Evolutionary conservation across 2,329 filamentous ascomycete species (phyloP).

Genomic region (Cladosporium austrohemisphaericum): DNA sequence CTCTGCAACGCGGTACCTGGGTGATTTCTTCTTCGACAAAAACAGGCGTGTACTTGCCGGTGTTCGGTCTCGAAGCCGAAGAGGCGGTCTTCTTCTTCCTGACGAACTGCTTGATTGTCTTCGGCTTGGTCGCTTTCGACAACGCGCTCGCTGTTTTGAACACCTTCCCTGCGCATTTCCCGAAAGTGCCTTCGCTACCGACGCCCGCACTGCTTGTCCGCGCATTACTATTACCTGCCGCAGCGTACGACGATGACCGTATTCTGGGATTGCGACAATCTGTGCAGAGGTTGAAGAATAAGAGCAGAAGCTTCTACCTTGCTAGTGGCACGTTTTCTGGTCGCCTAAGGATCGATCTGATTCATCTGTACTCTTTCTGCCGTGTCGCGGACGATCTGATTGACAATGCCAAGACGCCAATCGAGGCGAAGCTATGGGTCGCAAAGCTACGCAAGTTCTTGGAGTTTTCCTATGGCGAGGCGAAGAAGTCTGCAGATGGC

Average conservation of each 20-base stretch:
- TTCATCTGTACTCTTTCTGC: constrained; percentile 70
- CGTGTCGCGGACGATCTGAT: constrained; percentile 70
- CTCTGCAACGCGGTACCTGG: constrained; percentile 67
- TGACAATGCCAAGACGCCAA: constrained; percentile 55
- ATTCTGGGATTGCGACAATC: constrained; percentile 59
- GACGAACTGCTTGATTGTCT: constrained; percentile 67
- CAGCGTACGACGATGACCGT: constrained; percentile 55
- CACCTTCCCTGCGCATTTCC: constrained; percentile 58
- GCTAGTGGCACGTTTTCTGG: constrained; percentile 68
- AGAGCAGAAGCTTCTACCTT: constrained; percentile 71
- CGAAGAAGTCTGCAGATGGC: constrained; percentile 24
- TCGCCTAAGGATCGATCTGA: constrained; percentile 63
- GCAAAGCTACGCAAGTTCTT: constrained; percentile 56
- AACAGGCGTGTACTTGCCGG: constrained; percentile 59
- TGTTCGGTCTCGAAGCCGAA: constrained; percentile 62
- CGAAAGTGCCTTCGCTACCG: constrained; percentile 47
- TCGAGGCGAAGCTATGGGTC: constrained; percentile 58
- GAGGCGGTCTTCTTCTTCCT: constrained; percentile 70
- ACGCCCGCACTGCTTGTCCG: constrained; percentile 50
- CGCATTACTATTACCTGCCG: constrained; percentile 49
- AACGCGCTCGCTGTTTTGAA: constrained; percentile 63
- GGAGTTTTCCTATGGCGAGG: constrained; percentile 47
- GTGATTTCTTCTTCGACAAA: constrained; percentile 66
- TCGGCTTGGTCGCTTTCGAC: constrained; percentile 66
- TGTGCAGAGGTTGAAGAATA: constrained; percentile 54